These are phyloP conservation scores for Fulvia fulva DNA, from an alignment of 2,329 filamentous ascomycete genomes.

Conservation along the genomic window DNA sequence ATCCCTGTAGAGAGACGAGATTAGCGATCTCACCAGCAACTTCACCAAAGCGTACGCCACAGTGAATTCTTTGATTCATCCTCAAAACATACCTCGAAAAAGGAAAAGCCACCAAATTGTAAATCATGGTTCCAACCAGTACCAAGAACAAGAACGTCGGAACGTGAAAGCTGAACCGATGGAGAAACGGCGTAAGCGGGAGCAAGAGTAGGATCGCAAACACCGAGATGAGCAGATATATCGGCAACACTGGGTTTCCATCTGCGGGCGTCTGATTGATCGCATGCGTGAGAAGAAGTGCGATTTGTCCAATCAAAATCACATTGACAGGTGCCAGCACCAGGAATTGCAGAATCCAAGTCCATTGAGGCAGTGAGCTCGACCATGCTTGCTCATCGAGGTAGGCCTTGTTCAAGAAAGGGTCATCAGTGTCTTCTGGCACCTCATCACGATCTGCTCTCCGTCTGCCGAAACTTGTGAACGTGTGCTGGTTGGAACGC, in stretches of 20 bases:
- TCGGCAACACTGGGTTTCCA: conserved; percentile 66
- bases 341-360: conserved; percentile 84
- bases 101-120: conserved; percentile 83
- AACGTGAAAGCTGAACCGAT: conserved; percentile 78
- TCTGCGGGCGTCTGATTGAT: conserved; percentile 80
- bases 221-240: conserved; percentile 66
- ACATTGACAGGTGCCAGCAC: conserved; percentile 73
- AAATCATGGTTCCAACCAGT: conserved; percentile 71
- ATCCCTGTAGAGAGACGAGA: conserved; percentile 37
- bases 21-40: background rate
- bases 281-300: conserved; percentile 66
- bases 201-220: conserved; percentile 69
- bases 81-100: conserved; percentile 59
- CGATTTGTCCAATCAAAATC: conserved; percentile 72
- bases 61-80: background rate
- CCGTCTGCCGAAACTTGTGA: conserved; percentile 49
- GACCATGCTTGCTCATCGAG: conserved; percentile 84
- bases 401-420: conserved; percentile 44
- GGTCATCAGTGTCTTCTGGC: conserved; percentile 28
- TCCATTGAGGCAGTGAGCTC: conserved; percentile 70
- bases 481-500: conserved; percentile 42
- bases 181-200: conserved; percentile 77
- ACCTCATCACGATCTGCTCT: conserved; percentile 36
- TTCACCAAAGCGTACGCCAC: background rate
- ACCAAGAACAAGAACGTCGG: conserved; percentile 72